Percentiles rank a stretch among this genome's conserved stretches.
Conservation (phyloP, 345 rosid genomes). For the Populus alba region DNA sequence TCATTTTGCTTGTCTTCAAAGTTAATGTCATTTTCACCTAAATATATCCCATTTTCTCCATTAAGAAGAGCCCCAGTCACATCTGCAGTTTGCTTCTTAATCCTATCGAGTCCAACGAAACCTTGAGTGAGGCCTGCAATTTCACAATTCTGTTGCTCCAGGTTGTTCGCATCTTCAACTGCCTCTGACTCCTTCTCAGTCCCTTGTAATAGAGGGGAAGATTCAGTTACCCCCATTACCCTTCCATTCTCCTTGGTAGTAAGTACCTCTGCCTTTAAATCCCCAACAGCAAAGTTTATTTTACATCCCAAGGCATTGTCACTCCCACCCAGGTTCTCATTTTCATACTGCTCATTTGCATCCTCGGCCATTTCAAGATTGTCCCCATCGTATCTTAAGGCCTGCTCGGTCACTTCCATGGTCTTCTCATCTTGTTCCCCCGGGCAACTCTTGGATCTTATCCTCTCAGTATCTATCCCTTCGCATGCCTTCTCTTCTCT, state of each 20-base stretch:
- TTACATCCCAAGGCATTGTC: conserved; percentile 21
- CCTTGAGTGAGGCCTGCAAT: conserved; percentile 35
- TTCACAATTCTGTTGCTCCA: conserved; percentile 41
- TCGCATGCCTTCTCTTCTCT: not conserved
- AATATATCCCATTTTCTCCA: conserved; percentile 25
- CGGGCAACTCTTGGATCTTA: conserved; percentile 30
- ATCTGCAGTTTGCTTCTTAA: conserved; percentile 37
- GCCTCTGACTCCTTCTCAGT: conserved; percentile 36
- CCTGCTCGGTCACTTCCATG: conserved; percentile 23
- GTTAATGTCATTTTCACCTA: conserved; percentile 27
- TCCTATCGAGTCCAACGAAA: conserved; percentile 32
- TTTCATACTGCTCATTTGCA: conserved; percentile 19
- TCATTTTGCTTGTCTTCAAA: conserved; percentile 38
- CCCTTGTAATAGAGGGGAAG: conserved; percentile 32
- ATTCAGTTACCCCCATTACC: conserved; percentile 27
- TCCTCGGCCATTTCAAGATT: conserved; percentile 26
- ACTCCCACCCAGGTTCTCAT: conserved; percentile 20
- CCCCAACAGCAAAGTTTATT: conserved; percentile 23
- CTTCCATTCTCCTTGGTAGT: conserved; percentile 25
- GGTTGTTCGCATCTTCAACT: conserved; percentile 35
- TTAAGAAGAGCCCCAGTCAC: conserved; percentile 26
- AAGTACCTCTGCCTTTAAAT: conserved; percentile 21
- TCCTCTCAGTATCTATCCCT: conserved; percentile 20
- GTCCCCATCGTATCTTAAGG: conserved; percentile 17
- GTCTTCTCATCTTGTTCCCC: conserved; percentile 30